Evolutionary conservation across 768 basidiomycete genomes (phyloP).

Genomic region (Crepidotus variabilis): DNA sequence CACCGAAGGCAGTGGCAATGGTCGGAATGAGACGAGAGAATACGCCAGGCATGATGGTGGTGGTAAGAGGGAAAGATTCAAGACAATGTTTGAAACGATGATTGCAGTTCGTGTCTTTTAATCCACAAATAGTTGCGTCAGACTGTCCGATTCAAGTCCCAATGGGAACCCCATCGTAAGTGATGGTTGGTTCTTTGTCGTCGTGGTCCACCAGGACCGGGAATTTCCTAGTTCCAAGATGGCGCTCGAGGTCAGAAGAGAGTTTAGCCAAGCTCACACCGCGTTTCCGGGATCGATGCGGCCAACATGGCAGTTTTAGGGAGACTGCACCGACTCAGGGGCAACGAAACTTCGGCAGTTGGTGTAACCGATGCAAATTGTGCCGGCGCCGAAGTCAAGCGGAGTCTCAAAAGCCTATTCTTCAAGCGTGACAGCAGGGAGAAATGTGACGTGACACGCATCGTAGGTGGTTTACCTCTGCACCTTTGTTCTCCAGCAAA

Average conservation of each 20-base stretch:
- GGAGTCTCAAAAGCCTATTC: neutral
- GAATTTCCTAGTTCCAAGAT: no score
- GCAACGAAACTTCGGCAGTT: no score
- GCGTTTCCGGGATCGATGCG: neutral
- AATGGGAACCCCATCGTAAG: neutral
- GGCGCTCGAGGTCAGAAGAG: neutral
- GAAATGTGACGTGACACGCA: neutral
- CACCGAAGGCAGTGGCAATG: conserved; percentile 43
- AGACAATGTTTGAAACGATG: neutral
- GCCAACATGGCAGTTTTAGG: neutral
- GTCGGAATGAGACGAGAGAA: conserved; percentile 53
- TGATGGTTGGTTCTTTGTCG: neutral
- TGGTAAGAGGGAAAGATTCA: conserved; percentile 3
- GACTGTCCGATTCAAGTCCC: neutral
- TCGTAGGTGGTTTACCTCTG: neutral
- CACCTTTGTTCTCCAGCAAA: neutral
- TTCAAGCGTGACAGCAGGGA: neutral
- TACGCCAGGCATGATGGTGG: conserved; percentile 31
- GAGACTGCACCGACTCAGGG: no score
- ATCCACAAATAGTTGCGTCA: neutral
- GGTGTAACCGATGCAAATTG: no score
- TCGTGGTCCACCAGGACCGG: no score
- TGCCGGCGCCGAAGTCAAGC: neutral
- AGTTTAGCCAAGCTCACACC: neutral
- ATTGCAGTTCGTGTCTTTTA: neutral